phyloP scores from a whole-genome alignment of 768 basidiomycete species.

The Kwoniella bestiolae region DNA sequence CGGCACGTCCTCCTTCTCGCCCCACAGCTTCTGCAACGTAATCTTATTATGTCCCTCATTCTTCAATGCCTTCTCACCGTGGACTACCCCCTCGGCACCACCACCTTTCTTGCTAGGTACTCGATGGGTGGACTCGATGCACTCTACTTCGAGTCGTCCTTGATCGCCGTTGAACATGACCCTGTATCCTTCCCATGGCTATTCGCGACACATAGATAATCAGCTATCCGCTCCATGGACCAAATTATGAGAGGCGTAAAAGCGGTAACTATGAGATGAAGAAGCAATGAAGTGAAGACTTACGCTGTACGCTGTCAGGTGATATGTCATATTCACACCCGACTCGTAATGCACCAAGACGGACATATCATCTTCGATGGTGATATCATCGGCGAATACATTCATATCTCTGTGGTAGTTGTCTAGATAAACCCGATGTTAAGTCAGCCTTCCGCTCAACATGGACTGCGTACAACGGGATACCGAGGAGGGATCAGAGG shows the following conservation, averaged over 20 bases:
- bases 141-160: constrained; percentile 64
- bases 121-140: constrained; percentile 60
- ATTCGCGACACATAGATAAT: constrained; percentile 35
- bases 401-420: constrained; percentile 64
- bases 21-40: constrained; percentile 62
- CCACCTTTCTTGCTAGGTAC: constrained; percentile 33
- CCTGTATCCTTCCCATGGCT: constrained; percentile 60
- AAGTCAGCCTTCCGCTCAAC: too few relatives aligned
- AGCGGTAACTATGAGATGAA: constrained; percentile 59
- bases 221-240: too few relatives aligned
- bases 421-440: constrained; percentile 46
- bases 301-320: constrained; percentile 59
- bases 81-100: constrained; percentile 47
- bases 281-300: constrained; percentile 17
- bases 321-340: constrained; percentile 64
- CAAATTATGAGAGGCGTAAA: too few relatives aligned
- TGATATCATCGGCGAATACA: constrained; percentile 57
- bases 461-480: too few relatives aligned
- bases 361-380: constrained; percentile 65
- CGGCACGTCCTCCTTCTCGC: constrained; percentile 60
- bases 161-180: constrained; percentile 65
- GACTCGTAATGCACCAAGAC: constrained; percentile 62
- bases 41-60: constrained; percentile 61
- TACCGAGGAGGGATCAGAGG: too few relatives aligned
- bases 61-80: constrained; percentile 57